Evolutionary conservation across 306 rosid species (phyloP).

Genomic region (Carpinus fangiana): DNA sequence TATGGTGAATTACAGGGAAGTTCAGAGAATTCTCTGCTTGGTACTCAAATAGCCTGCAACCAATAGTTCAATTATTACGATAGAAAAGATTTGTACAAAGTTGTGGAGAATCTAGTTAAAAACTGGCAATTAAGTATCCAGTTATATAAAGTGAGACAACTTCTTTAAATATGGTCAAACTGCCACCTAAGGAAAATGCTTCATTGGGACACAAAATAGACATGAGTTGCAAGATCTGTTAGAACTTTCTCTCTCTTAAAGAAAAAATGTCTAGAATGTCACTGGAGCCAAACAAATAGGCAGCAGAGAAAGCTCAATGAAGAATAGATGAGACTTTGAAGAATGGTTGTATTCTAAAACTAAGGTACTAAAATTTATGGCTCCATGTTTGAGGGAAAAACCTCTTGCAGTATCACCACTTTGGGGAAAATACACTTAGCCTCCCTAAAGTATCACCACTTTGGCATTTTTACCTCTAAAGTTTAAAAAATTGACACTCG

Average conservation of each 20-base stretch:
- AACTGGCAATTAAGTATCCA: not conserved
- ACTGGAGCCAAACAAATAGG: not conserved
- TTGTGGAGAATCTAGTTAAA: slow-evolving; percentile 1
- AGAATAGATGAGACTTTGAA: not conserved
- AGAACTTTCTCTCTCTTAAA: not conserved
- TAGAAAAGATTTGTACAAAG: slow-evolving; percentile 8
- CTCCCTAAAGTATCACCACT: no score
- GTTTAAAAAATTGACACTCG: no score
- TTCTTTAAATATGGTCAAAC: not conserved
- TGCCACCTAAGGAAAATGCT: not conserved
- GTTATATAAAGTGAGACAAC: not conserved
- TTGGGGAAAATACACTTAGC: no score
- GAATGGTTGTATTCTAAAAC: not conserved
- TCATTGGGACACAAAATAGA: not conserved
- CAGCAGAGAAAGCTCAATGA: not conserved
- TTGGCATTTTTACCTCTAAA: no score
- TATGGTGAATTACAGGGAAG: slow-evolving; percentile 92
- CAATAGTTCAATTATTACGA: slow-evolving; percentile 16
- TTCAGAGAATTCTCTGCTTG: slow-evolving; percentile 66
- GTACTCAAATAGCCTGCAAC: slow-evolving; percentile 75
- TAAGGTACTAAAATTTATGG: not conserved
- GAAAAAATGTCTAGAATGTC: slow-evolving; percentile 1
- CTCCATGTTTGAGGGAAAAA: not conserved
- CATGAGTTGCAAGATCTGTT: not conserved
- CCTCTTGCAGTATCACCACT: not conserved